phyloP scores from a whole-genome alignment of 1,139 yeast genomes.

The Lodderomyces beijingensis region DNA sequence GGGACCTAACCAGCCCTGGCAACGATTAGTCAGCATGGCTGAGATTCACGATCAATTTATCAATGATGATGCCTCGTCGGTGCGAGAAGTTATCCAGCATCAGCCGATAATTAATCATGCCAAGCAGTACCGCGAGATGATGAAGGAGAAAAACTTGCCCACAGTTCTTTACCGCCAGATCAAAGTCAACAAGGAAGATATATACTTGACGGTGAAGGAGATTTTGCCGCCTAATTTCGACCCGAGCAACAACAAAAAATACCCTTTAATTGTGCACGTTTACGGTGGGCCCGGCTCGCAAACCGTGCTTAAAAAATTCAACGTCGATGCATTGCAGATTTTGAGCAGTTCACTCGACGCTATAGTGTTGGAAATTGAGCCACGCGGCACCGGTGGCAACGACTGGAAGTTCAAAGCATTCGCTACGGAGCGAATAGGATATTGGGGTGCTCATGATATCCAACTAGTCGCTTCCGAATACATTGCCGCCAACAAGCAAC shows the following conservation, averaged over 20 bases:
- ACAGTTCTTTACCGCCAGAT: conserved; percentile 46
- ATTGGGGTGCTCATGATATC: conserved; percentile 85
- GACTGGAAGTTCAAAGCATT: conserved; percentile 73
- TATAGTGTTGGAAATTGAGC: conserved; percentile 80
- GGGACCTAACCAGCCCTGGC: conserved; percentile 70
- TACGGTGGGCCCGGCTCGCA: conserved; percentile 97
- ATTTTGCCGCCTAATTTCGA: conserved; percentile 70
- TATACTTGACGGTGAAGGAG: conserved; percentile 65
- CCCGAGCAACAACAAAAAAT: conserved; percentile 38
- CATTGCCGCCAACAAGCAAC: conserved; percentile 44
- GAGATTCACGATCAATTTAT: conserved; percentile 23
- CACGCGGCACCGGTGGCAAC: conserved; percentile 90
- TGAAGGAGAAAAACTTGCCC: conserved; percentile 49
- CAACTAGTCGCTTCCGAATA: conserved; percentile 61
- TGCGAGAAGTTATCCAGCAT: conserved; percentile 17
- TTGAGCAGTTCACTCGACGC: conserved; percentile 67
- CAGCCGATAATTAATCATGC: conserved; percentile 29
- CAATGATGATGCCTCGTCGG: conserved; percentile 2
- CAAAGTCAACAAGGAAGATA: conserved; percentile 37
- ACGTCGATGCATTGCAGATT: conserved; percentile 64
- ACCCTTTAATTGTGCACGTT: conserved; percentile 78
- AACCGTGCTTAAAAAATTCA: conserved; percentile 51
- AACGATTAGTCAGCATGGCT: conserved; percentile 47
- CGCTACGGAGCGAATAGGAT: conserved; percentile 71
- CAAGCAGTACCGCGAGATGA: conserved; percentile 17